Conservation (phyloP, 2,329 filamentous ascomycete genomes). For the Myriosclerotinia duriaeana region DNA sequence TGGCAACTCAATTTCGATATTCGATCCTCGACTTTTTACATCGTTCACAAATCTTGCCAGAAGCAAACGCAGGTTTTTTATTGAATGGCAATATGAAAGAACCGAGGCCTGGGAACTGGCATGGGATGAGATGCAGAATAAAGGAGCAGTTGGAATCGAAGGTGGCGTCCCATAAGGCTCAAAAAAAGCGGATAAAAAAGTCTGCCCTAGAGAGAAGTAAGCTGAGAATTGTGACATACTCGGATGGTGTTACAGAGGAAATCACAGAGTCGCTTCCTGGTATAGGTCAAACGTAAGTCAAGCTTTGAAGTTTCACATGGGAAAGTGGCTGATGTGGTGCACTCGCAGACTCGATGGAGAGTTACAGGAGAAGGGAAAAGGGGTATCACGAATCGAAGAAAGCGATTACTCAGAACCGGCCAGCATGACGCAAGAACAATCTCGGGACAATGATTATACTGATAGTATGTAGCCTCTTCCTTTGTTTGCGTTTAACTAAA, state of each 20-base stretch:
- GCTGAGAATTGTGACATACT: background rate
- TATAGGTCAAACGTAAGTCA: conserved; percentile 7
- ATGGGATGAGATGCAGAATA: background rate
- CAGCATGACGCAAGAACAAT: background rate
- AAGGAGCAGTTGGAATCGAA: background rate
- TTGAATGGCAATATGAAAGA: background rate
- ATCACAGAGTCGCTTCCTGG: background rate
- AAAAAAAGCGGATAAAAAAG: background rate
- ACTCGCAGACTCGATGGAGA: background rate
- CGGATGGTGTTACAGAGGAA: background rate
- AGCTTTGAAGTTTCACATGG: background rate
- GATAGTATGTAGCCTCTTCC: background rate
- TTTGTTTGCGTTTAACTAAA: background rate
- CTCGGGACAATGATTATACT: background rate
- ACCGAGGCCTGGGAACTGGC: too few relatives aligned
- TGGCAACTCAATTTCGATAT: background rate
- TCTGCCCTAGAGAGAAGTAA: background rate
- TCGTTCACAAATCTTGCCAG: too few relatives aligned
- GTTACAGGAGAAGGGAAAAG: conserved; percentile 1
- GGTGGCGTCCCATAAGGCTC: background rate
- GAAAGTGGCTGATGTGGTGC: background rate
- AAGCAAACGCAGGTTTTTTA: background rate
- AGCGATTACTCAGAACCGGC: background rate
- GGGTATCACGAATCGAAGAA: background rate
- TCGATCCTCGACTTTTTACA: background rate